Base-by-base conservation (phyloP, 805 yeast genomes). In the Starmerella apis region DNA sequence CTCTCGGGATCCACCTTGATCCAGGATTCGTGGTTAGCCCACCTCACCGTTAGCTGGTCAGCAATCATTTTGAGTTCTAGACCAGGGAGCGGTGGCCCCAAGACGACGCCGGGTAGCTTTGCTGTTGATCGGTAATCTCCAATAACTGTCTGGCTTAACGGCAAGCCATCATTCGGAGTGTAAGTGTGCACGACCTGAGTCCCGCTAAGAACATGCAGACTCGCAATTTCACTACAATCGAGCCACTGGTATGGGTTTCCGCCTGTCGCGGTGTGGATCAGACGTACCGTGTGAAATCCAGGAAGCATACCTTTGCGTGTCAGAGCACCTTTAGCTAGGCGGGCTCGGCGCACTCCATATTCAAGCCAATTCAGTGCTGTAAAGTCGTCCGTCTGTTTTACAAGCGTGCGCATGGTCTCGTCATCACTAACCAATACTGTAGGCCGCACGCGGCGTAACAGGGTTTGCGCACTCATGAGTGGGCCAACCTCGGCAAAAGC, bases 131-230 rank as follows among this genome's bases (percentile, higher is more conserved):
- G 56, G 48, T 65, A 65, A 54, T 65, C 68, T 32, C 61, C 61
- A 22, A 52, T 33, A 3, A 45, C 23, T 3, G 72, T 67, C 53
- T 69, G 71, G 28, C 65, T 53, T 5, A 69, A 31, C 6, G 71
- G 68, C 16, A 68, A 58, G 5, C 59, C 60, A 23, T 60, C 49
- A 1, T 42, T 38, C 3, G 69, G 65, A 14, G 58, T 50, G 22
- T 57, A 52, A 10, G 68, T 50, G 43, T 65, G 69, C 11, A 68
- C 43, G 20, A 68, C 54, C 36, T 61, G 62, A 1, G 69, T 50
- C 6, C 71, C 72, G 3, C 66, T 49, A 14, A 66, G 59, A 3
- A 66, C 65, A 13, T 71, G 45, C 25, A 56, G 47, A 31, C 44
- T 36, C 8, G 57, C 51, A 14, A 45, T 25, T 13, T 56, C 59